These are phyloP conservation scores for Nicotiana undulata DNA, from an alignment of 257 asterid genomes.

Conservation along the genomic window DNA sequence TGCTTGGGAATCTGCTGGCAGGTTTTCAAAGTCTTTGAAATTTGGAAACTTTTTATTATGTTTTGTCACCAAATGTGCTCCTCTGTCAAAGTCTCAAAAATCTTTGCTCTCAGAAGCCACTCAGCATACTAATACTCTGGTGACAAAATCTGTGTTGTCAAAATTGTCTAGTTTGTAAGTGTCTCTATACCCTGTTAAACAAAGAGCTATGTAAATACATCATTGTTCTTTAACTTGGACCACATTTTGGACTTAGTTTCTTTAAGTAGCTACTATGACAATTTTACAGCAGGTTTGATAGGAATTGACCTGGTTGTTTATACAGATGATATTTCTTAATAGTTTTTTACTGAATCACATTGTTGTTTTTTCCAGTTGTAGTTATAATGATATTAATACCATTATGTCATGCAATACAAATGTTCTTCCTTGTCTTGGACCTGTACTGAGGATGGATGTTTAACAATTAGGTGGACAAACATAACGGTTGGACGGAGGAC, in stretches of 20 bases:
- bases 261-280: neutral
- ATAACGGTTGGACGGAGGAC: neutral
- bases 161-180: slow-evolving; percentile 41
- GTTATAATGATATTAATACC: neutral
- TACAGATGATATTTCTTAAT: neutral
- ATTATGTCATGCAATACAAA: neutral
- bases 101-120: slow-evolving; percentile 38
- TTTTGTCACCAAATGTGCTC: slow-evolving; percentile 56
- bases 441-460: neutral
- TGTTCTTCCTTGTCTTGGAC: neutral
- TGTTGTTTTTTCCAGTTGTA: neutral
- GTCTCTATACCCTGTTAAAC: neutral
- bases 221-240: neutral
- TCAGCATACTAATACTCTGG: slow-evolving; percentile 46
- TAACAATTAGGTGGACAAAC: neutral
- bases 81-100: slow-evolving; percentile 51
- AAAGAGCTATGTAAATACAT: neutral
- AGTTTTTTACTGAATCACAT: neutral
- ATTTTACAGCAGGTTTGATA: neutral
- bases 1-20: slow-evolving; percentile 30
- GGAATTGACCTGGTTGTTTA: neutral
- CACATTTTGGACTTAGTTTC: neutral
- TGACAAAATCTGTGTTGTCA: slow-evolving; percentile 59
- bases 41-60: slow-evolving; percentile 62
- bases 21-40: slow-evolving; percentile 54